phyloP scores from a whole-genome alignment of 495 filamentous ascomycete species.

The Penicillium cosmopolitanum region DNA sequence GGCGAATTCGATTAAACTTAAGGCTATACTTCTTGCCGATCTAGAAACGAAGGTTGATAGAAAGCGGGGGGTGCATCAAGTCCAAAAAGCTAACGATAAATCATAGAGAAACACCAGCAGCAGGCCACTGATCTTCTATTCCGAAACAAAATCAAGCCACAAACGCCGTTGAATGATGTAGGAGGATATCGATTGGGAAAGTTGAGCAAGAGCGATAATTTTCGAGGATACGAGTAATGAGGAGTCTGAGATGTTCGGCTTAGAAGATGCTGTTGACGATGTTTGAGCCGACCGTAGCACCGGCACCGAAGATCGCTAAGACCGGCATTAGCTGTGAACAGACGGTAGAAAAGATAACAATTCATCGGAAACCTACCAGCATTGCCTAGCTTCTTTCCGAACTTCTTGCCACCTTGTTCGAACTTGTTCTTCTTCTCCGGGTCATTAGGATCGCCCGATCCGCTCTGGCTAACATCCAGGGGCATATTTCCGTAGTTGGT shows the following conservation, averaged over 20 bases:
- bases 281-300: conserved; percentile 87
- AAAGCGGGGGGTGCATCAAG: not conserved
- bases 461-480: conserved; percentile 53
- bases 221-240: not conserved
- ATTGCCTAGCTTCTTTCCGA: conserved; percentile 61
- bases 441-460: conserved; percentile 32
- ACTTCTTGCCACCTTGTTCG: conserved; percentile 58
- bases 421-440: conserved; percentile 50
- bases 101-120: not conserved
- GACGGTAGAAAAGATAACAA: not conserved
- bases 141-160: conserved; percentile 6
- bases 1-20: conserved; percentile 2
- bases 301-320: conserved; percentile 74
- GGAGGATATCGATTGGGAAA: conserved; percentile 7
- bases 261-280: conserved; percentile 94
- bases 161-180: conserved; percentile 21
- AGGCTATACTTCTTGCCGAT: not conserved
- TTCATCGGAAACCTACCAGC: conserved; percentile 44
- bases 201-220: not conserved
- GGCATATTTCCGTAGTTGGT: conserved; percentile 58
- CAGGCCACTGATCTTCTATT: not conserved
- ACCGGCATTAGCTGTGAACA: conserved; percentile 12
- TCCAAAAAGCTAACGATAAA: conserved; percentile 7
- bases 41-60: not conserved
- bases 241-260: conserved; percentile 13